These are phyloP conservation scores for Ophiocordyceps camponoti-floridani DNA, from an alignment of 2,329 filamentous ascomycete species.

Conservation along the genomic window DNA sequence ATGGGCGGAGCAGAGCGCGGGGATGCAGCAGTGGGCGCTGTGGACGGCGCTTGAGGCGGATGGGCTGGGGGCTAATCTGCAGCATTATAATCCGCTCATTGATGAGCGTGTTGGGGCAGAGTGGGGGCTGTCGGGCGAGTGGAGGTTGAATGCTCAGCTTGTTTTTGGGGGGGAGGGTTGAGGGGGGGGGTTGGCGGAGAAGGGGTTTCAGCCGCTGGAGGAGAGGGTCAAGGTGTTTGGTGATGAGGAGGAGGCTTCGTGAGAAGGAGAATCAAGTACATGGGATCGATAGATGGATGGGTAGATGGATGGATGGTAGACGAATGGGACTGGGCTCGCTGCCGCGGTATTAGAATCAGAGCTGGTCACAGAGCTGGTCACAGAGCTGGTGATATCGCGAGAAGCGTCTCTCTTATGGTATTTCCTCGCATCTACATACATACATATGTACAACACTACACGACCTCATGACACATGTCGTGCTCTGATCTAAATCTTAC, in stretches of 20 bases:
- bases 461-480: too few species aligned
- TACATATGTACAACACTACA: too few species aligned
- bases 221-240: conserved; percentile 50
- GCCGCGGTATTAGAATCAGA: too few species aligned
- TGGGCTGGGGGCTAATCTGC: conserved; percentile 73
- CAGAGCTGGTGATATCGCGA: too few species aligned
- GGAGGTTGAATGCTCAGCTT: conserved; percentile 67
- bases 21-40: conserved; percentile 59
- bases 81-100: conserved; percentile 85
- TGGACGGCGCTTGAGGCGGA: conserved; percentile 75
- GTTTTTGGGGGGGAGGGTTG: conserved; percentile 56
- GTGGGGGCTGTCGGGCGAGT: conserved; percentile 55
- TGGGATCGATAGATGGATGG: too few species aligned
- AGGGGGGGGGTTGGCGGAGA: conserved; percentile 33
- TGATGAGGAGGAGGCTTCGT: neutral
- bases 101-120: conserved; percentile 49
- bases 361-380: too few species aligned
- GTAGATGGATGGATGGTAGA: neutral
- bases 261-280: neutral
- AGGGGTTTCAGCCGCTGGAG: conserved; percentile 46
- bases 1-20: conserved; percentile 62
- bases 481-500: too few species aligned
- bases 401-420: too few species aligned
- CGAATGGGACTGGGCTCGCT: neutral
- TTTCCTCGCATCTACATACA: too few species aligned